A percentile compares a stretch with the other conserved stretches of the same genome.
Conservation (phyloP, 75 land plant species). For the Pseudotsuga menziesii region DNA sequence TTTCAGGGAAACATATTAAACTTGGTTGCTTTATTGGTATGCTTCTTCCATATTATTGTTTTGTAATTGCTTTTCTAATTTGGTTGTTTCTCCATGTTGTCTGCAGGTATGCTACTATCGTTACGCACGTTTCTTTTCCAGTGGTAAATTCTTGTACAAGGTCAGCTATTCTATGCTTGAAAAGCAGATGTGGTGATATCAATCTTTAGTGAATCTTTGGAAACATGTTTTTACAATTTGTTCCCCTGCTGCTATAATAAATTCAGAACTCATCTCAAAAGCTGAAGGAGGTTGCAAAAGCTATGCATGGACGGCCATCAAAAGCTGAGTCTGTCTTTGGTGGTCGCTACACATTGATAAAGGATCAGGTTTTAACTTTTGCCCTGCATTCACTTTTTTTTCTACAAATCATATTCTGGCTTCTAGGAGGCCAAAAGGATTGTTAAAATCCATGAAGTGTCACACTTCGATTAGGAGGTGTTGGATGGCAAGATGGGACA, state of each 20-base stretch:
- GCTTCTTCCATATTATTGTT: not conserved
- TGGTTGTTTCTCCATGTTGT: constrained; percentile 8
- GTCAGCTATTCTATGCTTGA: constrained; percentile 18
- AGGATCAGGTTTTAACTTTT: constrained; percentile 49
- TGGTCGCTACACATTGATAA: constrained; percentile 68
- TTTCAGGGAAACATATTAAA: no score
- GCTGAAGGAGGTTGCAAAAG: constrained; percentile 81
- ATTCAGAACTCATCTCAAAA: constrained; percentile 69
- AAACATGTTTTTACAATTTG: not conserved
- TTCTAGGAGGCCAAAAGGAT: not conserved
- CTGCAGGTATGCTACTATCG: constrained; percentile 94
- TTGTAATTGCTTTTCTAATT: not conserved
- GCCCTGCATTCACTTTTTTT: not conserved
- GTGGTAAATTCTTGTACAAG: constrained; percentile 93
- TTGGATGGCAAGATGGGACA: not conserved
- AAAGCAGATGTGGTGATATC: not conserved
- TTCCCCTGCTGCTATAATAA: not conserved
- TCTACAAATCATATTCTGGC: not conserved
- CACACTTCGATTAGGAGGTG: not conserved
- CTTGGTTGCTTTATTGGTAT: not conserved
- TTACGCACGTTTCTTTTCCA: constrained; percentile 75
- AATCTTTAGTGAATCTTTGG: not conserved
- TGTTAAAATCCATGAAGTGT: not conserved
- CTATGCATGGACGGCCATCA: constrained; percentile 67
- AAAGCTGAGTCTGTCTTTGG: constrained; percentile 63